These are phyloP conservation scores for Melampsora allii-populina DNA, from an alignment of 1,284 basidiomycete genomes.

Conservation along the genomic window DNA sequence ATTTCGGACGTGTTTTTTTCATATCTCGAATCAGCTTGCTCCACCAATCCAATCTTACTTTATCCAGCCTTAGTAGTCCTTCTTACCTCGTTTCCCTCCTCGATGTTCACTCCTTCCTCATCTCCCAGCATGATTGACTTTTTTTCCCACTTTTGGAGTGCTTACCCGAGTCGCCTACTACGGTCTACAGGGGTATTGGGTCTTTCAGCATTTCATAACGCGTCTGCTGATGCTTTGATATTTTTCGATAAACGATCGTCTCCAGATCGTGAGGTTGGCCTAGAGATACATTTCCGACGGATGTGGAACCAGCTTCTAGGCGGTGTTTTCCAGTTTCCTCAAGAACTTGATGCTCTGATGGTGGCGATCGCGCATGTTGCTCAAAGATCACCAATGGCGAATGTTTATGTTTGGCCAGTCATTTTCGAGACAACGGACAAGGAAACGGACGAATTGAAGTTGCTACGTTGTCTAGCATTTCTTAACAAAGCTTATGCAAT, in stretches of 20 bases:
- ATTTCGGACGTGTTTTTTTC: constrained; percentile 19
- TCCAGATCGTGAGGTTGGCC: background rate
- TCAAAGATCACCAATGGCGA: constrained; percentile 18
- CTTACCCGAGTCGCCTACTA: constrained; percentile 13
- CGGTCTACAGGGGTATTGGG: constrained; percentile 18
- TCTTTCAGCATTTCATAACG: constrained; percentile 16
- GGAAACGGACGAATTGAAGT: constrained; percentile 3
- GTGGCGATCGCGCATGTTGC: constrained; percentile 8
- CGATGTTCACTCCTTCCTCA: constrained; percentile 1
- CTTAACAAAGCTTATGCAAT: constrained; percentile 18
- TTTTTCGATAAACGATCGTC: constrained; percentile 18
- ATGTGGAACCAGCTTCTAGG: constrained; percentile 10
- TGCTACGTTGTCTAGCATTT: constrained; percentile 21
- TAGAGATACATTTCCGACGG: constrained; percentile 5
- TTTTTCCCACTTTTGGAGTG: constrained; percentile 35
- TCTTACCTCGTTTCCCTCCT: constrained; percentile 22
- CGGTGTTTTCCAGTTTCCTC: constrained; percentile 2
- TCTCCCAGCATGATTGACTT: constrained; percentile 12
- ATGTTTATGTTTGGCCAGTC: constrained; percentile 21
- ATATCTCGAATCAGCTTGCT: constrained; percentile 25
- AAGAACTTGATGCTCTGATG: constrained; percentile 15
- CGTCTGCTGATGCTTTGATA: constrained; percentile 29
- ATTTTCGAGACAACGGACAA: constrained; percentile 1
- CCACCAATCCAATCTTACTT: constrained; percentile 34
- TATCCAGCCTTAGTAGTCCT: constrained; percentile 38